Base-by-base conservation (phyloP, 371 early-diverging fungal species). In the Dipsacomyces acuminosporus region DNA sequence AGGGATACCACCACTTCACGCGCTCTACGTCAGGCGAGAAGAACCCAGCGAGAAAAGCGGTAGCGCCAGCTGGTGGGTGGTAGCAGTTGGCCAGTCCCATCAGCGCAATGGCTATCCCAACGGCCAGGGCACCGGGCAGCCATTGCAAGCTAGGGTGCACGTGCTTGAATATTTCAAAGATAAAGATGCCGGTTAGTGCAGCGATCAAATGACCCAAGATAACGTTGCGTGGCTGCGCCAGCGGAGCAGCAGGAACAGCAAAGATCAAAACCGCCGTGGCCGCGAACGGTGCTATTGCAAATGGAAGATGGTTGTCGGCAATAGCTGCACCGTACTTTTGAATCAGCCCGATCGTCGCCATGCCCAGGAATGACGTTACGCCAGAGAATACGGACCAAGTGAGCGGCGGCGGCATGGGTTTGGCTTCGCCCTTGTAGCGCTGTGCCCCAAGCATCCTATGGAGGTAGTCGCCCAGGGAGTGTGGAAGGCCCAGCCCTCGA, bases 61-160 rank as follows among this genome's bases (percentile, higher is more conserved):
- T 81, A 0, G 90, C 88, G 0, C 81, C 81, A 2, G 80, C 86
- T 5, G 90, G 90, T 13, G 90, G 89, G 44, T 90, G 88, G 7
- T 85, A 78, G 0, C 83, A 84, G 33, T 79, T 79, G 0, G 83
- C 82, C 20, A 85, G 45, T 38, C 84, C 86, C 87, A 87, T 90
- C 1, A 76, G 22, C 0, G 75, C 53, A 20, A 87, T 64, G 0
- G 88, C 61, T n/a, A 82, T n/a, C 0, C 87, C 79, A 46, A 90
- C 86, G 2, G 86, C 75, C 11, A 86, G 75, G 3, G 86, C 77
- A 8, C 82, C 82, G 8, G 79, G 78, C 25, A 88, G 76, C 87
- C 88, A 88, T 9, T 74, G 75, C 5, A 84, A 76, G 6, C 61
- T 69, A 2, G 45, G 61, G n/a, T 72, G 71, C 8, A 80, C 70